Conservation (phyloP, 164 flowering plant genomes). For the Malania oleifera region DNA sequence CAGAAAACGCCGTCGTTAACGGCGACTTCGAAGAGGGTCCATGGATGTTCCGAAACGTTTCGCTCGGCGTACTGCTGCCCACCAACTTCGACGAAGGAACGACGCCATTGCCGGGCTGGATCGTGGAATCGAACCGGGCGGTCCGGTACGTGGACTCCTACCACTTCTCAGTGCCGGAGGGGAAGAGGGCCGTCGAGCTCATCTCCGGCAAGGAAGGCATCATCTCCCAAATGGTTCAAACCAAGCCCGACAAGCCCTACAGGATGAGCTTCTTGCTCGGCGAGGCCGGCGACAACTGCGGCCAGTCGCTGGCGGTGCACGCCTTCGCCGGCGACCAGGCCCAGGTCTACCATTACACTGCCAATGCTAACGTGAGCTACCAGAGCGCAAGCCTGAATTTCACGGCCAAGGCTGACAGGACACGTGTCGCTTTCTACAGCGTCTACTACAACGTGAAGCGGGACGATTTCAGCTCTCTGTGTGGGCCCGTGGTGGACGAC, state of each 20-base stretch:
- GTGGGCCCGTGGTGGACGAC: slow-evolving; percentile 95
- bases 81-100: slow-evolving; percentile 87
- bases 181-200: slow-evolving; percentile 79
- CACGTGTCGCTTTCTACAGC: slow-evolving; percentile 87
- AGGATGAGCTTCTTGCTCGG: slow-evolving; percentile 64
- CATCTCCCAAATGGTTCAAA: slow-evolving; percentile 88
- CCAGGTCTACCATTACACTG: slow-evolving; percentile 61
- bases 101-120: slow-evolving; percentile 89
- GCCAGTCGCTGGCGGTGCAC: slow-evolving; percentile 78
- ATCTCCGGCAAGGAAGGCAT: slow-evolving; percentile 98
- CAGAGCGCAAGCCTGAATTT: slow-evolving; percentile 56
- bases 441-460: slow-evolving; percentile 84
- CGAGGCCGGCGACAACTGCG: slow-evolving; percentile 77
- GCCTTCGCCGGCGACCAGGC: slow-evolving; percentile 97
- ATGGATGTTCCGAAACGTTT: slow-evolving; percentile 73
- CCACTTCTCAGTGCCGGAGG: slow-evolving; percentile 72
- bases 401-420: slow-evolving; percentile 90
- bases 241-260: slow-evolving; percentile 58
- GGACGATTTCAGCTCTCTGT: slow-evolving; percentile 84
- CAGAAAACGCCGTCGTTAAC: slow-evolving; percentile 81
- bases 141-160: slow-evolving; percentile 80
- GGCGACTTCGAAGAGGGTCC: slow-evolving; percentile 96
- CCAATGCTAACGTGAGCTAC: slow-evolving; percentile 52
- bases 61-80: slow-evolving; percentile 86
- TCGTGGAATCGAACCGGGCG: slow-evolving; percentile 83